Base-by-base conservation (phyloP, 805 yeast species). In the Candida oleophila region DNA sequence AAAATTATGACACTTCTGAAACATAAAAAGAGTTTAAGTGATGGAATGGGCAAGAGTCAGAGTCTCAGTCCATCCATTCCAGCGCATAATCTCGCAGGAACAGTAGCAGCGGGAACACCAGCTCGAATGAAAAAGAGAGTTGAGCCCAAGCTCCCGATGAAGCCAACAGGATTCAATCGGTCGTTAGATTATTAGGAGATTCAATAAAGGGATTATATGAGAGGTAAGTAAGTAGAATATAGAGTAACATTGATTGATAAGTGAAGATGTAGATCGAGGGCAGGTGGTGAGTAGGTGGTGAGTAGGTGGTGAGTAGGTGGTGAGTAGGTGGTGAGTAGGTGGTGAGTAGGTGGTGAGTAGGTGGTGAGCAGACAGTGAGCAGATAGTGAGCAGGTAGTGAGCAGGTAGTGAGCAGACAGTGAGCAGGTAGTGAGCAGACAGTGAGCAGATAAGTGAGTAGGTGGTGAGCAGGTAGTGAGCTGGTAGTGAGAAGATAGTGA, bases 1-100 rank as follows among this genome's bases (percentile, higher is more conserved):
- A 56, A 62, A 11, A 64, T 70, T 43, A 69, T 68, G 74, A 58
- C 56, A 35, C 57, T 71, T 37, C 59, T 67, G n/a, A 67, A 67
- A 51, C 74, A 71, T 55, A 67, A 69, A 44, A 68, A 68, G 45
- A 36, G 15, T 15, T 33, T 33, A 7, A 12, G n/a, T 15, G 36
- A 12, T 33, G 36, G 36, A 8, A 15, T 14, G 5, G 38, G 22
- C 16, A 41, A 41, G 22, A 41, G 43, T 19, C 37, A 32, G n/a
- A 41, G 43, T 22, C 30, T 21, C 16, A 35, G 45, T 34, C 45
- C 38, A 19, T 18, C 40, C 5, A 34, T 35, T n/a, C 30, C 45
- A 5, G 32, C 9, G n/a, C n/a, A 12, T 30, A 33, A 20, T n/a
- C 12, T 14, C 11, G 30, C 8, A 21, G 11, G 20, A n/a, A 33